Conservation (phyloP, 2,329 filamentous ascomycete genomes). For the Botryosphaeria dothidea region DNA sequence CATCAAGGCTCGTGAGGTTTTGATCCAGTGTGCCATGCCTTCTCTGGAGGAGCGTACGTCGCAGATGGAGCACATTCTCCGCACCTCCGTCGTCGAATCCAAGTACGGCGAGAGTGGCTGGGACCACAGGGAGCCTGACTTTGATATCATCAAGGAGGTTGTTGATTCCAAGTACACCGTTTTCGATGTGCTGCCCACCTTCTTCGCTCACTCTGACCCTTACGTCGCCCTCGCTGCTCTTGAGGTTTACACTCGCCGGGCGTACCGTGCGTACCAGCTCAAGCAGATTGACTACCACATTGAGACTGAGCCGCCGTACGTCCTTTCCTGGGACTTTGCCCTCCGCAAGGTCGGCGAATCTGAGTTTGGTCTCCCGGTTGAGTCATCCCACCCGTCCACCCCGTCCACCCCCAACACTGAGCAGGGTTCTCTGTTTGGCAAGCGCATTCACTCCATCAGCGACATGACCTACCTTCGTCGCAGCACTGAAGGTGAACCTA, state of each 20-base stretch:
- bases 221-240: constrained; percentile 93
- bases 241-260: constrained; percentile 93
- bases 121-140: constrained; percentile 90
- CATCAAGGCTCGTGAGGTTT: constrained; percentile 92
- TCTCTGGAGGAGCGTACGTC: constrained; percentile 91
- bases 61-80: constrained; percentile 98
- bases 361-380: constrained; percentile 80
- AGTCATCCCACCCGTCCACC: constrained; percentile 75
- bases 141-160: constrained; percentile 93
- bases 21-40: constrained; percentile 95
- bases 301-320: constrained; percentile 72
- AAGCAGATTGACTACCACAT: constrained; percentile 87
- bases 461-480: constrained; percentile 88
- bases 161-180: constrained; percentile 99
- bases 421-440: constrained; percentile 53
- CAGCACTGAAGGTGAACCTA: constrained; percentile 71
- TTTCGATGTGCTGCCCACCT: constrained; percentile 90
- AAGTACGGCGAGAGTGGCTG: constrained; percentile 95
- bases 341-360: constrained; percentile 90
- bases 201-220: constrained; percentile 91
- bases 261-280: constrained; percentile 93
- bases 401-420: constrained; percentile 68
- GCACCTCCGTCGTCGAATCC: constrained; percentile 94
- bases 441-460: constrained; percentile 90
- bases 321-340: constrained; percentile 92